Base-by-base conservation (phyloP, 768 basidiomycete genomes). In the Lyophyllum decastes region DNA sequence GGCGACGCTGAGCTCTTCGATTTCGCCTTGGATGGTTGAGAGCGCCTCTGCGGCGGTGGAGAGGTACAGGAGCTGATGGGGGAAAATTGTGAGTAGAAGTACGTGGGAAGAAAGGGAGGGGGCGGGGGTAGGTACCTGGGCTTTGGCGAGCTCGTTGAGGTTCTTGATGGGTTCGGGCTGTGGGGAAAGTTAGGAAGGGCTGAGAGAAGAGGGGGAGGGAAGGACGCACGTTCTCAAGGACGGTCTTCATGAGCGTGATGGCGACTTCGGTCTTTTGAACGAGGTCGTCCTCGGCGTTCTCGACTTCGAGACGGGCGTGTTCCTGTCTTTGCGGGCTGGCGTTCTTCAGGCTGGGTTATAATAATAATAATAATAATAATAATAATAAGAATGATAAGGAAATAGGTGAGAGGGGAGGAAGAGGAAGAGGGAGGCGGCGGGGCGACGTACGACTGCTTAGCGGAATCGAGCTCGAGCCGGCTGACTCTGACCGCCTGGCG, bases 231-330 rank as follows among this genome's bases (percentile, higher is more conserved):
- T 98, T 98, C 66, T 98, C 96, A 38, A 99, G 82, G 16, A 98
- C 96, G n/a, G 92, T 90, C 80, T 96, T 96, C 95, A 97, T 96
- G 44, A 94, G 82, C 2, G 90, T 92, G 65, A 97, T 97, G 0
- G 95, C 96, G 27, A 95, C 90, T 72, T 99, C 97, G 22, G 97
- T 99, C 80, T 94, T 94, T 71, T 95, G 95, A 5, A 98, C 97
- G 30, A 98, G 84, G 72, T 95, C 94, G 70, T 99, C 97, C 66
- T 94, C 92, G 9, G 92, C 91, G 61, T 94, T 94, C 82, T 94
- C 92, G 10, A 94, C 91, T 64, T 95, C 93, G 21, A 97, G 85
- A 48, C 92, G 80, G 4, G 94, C 92, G 52, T 97, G 94, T 69
- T 98, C 97, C 71, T 95, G 93, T 76, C 79, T 91, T 17, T 85